A percentile compares a stretch with the other conserved stretches of the same genome.
Conservation (phyloP, 2,329 filamentous ascomycete genomes). For the Corniculantispora saksenae region DNA sequence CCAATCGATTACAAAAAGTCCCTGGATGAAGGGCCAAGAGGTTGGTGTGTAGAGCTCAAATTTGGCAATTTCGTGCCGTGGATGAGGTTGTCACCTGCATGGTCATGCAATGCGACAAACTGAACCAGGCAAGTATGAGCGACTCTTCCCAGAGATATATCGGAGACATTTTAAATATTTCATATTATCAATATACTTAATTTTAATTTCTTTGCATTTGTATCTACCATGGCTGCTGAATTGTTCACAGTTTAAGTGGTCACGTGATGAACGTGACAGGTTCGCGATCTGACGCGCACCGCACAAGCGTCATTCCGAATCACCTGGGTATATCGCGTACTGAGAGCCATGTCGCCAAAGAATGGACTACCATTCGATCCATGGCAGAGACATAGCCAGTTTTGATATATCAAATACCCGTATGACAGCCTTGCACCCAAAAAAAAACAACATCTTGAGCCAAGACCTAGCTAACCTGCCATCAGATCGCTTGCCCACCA, state of each 20-base stretch:
- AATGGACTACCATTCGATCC: constrained; percentile 62
- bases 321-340: not conserved
- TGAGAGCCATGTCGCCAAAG: constrained; percentile 22
- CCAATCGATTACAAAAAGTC: not conserved
- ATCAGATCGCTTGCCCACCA: constrained; percentile 72
- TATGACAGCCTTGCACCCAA: constrained; percentile 35
- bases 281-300: constrained; percentile 5
- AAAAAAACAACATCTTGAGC: not conserved
- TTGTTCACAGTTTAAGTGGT: not conserved
- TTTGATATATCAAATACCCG: constrained; percentile 57
- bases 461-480: not conserved
- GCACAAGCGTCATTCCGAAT: no score
- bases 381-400: constrained; percentile 62
- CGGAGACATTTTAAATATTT: no score
- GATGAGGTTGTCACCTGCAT: no score
- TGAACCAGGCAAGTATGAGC: no score
- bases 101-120: no score
- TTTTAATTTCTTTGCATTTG: not conserved
- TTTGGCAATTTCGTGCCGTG: not conserved
- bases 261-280: constrained; percentile 17
- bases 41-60: no score
- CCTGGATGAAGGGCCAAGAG: not conserved
- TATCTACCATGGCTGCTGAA: not conserved
- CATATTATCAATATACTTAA: not conserved
- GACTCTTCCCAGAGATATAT: no score